Base-by-base conservation (phyloP, 176 grass and related monocot genomes). In the Cenchrus fungigraminus region DNA sequence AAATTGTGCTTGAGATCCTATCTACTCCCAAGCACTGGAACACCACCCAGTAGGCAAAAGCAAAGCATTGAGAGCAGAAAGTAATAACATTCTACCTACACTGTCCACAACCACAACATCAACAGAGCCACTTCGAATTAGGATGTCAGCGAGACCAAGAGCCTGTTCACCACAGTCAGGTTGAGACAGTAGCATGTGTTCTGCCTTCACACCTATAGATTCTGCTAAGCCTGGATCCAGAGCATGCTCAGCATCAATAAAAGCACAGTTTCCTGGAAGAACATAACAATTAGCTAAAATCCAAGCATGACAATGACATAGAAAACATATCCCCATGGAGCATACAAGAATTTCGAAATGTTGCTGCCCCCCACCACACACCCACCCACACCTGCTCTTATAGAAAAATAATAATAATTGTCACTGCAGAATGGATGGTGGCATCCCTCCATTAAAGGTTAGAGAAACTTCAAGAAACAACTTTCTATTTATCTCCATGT, bases 51-150 rank as follows among this genome's bases (percentile, higher is more conserved):
- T 43, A 32, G 40, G 58, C 66, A 71, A 22, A 28, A 14, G 54
- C 54, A 60, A 49, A 62, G n/a, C 37, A 70, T 34, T 12, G 43
- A 50, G 9, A 73, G 68, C 42, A n/a, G n/a, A 61, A 72, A 68
- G 69, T 73, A 70, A 47, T 86, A 86, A 61, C 76, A 50, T 79
- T 71, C 74, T 47, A 79, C 90, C 71, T 95, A 95, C 92, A 90
- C 92, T 95, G 78, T 95, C 92, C 74, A 95, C 90, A 82, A 95
- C 92, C 55, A 95, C 92, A 65, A 95, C 92, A 86, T 95, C 92
- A 88, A 95, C 57, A 83, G 92, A 95, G 68, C 92, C 90, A 80
- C 92, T 95, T 60, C 90, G 90, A 79, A 95, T 92, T 68, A 92
- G 90, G 47, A 88, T 95, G 74, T 95, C 93, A 67, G 87, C 88